Evolutionary conservation across 352 stramenopile genomes (phyloP), one percentile per base, ranked within the genome.

Genomic region (Phytophthora brassicae): DNA sequence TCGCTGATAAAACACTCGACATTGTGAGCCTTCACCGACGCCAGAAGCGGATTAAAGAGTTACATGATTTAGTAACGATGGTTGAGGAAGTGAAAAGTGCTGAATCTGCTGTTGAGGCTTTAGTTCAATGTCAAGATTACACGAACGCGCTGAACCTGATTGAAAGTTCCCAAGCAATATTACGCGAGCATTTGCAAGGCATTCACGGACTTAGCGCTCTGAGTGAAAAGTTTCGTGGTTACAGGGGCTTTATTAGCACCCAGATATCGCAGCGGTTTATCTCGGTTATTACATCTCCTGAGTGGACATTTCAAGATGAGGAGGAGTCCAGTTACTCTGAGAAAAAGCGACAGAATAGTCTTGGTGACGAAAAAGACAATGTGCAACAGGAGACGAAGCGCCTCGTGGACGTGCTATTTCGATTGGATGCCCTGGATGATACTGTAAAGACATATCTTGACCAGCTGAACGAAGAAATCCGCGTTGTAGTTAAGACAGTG

Each of bases 71-170:
- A 47, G 79, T 92, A 41, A 81, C 83, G 16, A 89, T 92, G 80
- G 87, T 95, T 42, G 84, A 95, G 61, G 81, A 84, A 28, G 83
- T 95, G 24, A 95, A 92, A 61, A 86, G 86, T 60, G 84, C 86
- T 5, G 86, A 95, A 57, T 85, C 82, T 5, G 82, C 84, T 24
- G 76, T 95, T 23, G 86, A 95, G 33, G 86, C 82, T 39, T 79
- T 95, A 29, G 82, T 95, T 43, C 86, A 95, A 62, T 90, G 85
- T 41, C 79, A 89, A 53, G 86, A 95, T 57, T 95, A 92, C 56
- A 86, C 77, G 6, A 89, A 75, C 12, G 86, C 86, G 0, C 57
- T 95, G 13, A 81, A 92, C 55, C 47, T 92, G 48, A 95, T 95
- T 24, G 86, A 95, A 29, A 79, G 46, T 9, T 89, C 86, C 0